Base-by-base conservation (phyloP, 805 yeast genomes). In the Yarrowia sp. region DNA sequence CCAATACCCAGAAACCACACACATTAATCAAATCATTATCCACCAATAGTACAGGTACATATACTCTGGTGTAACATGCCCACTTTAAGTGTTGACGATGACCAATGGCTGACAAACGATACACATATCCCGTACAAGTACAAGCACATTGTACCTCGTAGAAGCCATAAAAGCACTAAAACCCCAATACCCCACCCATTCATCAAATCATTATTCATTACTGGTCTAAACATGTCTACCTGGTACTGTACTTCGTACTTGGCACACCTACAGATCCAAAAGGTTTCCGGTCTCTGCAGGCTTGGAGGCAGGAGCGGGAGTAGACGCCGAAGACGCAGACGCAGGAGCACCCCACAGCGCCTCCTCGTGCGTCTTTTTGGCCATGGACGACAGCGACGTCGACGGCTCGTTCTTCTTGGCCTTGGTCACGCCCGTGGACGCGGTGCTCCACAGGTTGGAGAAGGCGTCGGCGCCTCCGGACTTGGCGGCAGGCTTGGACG, bases 371-470 rank as follows among this genome's bases (percentile, higher is more conserved):
- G 35, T 16, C 61, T 55, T 55, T 22, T 55, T 19, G 21, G 61
- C 47, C 46, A 55, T 18, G 47, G 62, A 58, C 24, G 62, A 29
- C 24, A 53, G 22, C 46, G 61, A 56, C 12, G 51, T 14, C 4
- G 68, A 59, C 25, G 51, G 51, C 31, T 65, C 64, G 32, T 66
- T 63, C 53, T 66, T 67, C 58, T 51, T 51, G 58, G 42, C 58
- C 58, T 51, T 51, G 58, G 8, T 16, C 10, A 51, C 42, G 22
- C 58, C 58, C 19, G 69, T 62, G 24, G 71, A 62, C 7, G 75
- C 72, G 16, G 70, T 49, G 31, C 70, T 56, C 79, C 79, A 76
- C 51, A 76, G 66, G 32, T 76, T 73, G 32, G 77, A 77, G 65
- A 76, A 76, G 4, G 73, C 74, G 63, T 76, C 79, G 5, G 31